Base-by-base conservation (phyloP, 169 alveolate species). In the Cyclospora cayetanensis region DNA sequence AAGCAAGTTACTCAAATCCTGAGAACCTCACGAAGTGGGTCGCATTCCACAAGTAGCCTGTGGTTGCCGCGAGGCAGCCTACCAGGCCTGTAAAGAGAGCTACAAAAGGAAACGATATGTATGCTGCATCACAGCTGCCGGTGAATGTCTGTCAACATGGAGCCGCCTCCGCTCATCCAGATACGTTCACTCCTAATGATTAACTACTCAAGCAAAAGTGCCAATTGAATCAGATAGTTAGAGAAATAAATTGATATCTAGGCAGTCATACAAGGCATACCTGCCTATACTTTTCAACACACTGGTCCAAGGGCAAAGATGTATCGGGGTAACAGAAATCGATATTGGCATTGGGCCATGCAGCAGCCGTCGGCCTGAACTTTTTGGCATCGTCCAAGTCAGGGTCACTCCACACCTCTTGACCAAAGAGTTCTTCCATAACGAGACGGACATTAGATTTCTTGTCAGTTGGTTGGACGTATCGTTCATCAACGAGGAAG, bases 401-500 rank as follows among this genome's bases (percentile, higher is more conserved):
- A 11, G 74, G 90, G 11, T 80, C 90, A 37, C 90, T 80, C 76
- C 90, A 80, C 29, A 90, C 85, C 41, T 90, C 42, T 41, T 84
- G 92, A 11, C 91, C 91, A 25, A 84, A 74, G 31, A 92, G 91
- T 42, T 68, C 82, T 50, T 92, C 89, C 55, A 85, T 68, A 27
- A 92, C 74, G 41, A 66, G 82, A 29, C 87, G 90, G 65, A 85
- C 93, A 27, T 92, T 92, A 39, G 93, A 84, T 35, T 86, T 82
- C 18, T 74, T 52, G 35, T 92, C 79, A 25, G 55, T 41, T 12
- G 93, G 94, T 20, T 55, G 93, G 27, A 92, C 93, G 66, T 85
- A 84, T 25, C 94, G 80, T 66, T 92, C 94, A 72, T 92, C 94
- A 25, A 92, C 94, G 27, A 92, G 83, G 68, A 92, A 92, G 63